These are phyloP conservation scores for Clarireedia monteithiana DNA, from an alignment of 2,329 filamentous ascomycete species.

Conservation along the genomic window DNA sequence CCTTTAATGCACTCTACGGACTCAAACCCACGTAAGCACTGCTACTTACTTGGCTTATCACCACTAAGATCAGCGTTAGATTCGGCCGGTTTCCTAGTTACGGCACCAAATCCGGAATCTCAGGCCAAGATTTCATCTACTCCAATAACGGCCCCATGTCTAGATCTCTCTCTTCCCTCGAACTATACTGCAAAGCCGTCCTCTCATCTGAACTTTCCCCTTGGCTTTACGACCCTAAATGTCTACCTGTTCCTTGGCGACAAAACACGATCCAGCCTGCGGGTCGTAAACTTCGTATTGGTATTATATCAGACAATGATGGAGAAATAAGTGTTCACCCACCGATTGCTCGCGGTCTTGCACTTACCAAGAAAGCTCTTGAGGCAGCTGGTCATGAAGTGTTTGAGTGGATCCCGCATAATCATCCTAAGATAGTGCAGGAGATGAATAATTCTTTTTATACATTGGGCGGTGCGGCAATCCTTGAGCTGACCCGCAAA, in stretches of 20 bases:
- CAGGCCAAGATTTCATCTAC: constrained; percentile 9
- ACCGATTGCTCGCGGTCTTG: constrained; percentile 5
- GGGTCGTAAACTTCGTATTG: constrained; percentile 14
- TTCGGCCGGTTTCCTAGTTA: constrained; percentile 11
- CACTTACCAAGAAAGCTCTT: background rate
- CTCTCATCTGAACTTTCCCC: constrained; percentile 24
- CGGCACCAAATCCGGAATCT: constrained; percentile 4
- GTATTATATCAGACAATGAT: constrained; percentile 12
- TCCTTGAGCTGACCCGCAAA: constrained; percentile 22
- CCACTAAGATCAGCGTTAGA: constrained; percentile 22
- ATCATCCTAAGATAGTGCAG: constrained; percentile 28
- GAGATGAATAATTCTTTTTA: constrained; percentile 28
- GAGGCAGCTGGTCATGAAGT: constrained; percentile 5
- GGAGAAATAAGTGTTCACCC: constrained; percentile 2
- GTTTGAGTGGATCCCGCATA: constrained; percentile 14
- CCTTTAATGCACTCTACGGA: constrained; percentile 33
- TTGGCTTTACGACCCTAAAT: constrained; percentile 32
- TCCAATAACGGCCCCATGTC: constrained; percentile 8
- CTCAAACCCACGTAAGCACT: constrained; percentile 30
- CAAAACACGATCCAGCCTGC: constrained; percentile 19
- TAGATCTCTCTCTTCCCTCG: background rate
- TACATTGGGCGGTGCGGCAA: constrained; percentile 28
- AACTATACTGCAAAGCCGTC: constrained; percentile 11
- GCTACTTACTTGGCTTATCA: background rate
- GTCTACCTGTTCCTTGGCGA: constrained; percentile 8